Evolutionary conservation across 2,329 filamentous ascomycete genomes (phyloP), one percentile per base, ranked within the genome.

Genomic region (Colletotrichum nymphaeae): DNA sequence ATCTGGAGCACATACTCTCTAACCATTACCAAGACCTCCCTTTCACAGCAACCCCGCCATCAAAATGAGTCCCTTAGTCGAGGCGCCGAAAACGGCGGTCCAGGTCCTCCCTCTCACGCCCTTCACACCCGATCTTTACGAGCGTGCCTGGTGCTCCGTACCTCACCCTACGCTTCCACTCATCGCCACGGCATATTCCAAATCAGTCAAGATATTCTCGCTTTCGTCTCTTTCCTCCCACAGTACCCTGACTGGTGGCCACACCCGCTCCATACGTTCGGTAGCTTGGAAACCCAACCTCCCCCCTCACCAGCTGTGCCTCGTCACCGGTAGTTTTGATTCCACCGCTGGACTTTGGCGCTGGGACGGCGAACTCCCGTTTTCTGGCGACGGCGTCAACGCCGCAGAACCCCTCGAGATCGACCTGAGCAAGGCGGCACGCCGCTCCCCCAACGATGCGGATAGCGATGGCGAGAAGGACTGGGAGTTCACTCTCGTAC

Each of bases 271-370:
- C 78, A 92, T 99, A n/a, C 91, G 97, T 68, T 91, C 91, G 63
- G 91, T 92, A 24, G 92, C 94, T 49, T 75, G 97, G 97, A 97
- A 97, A 83, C 95, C 95, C 0, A 88, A 88, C 73, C 84, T 90
- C 56, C 84, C 88, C 16, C 83, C 85, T 3, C 83, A 87, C 74
- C 90, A 92, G 80, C 92, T 94, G 69, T 94, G 96, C 57, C 89
- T 98, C 19, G 95, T 96, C 5, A 98, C 95, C 0, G 97, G 95
- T 4, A 97, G 93, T 81, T 99, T 99, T 81, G 97, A 99, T 82
- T 93, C 94, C 19, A 97, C 94, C 1, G 95, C 96, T 2, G 97
- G 95, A 11, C 90, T 94, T 78, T 97, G 92, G 96, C 92, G 89
- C 75, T 91, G 89, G 84, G 89, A 90, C 77, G 87, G 88, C 76